Base-by-base conservation (phyloP, 1,139 yeast species). In the Sugiyamaella castrensis region DNA sequence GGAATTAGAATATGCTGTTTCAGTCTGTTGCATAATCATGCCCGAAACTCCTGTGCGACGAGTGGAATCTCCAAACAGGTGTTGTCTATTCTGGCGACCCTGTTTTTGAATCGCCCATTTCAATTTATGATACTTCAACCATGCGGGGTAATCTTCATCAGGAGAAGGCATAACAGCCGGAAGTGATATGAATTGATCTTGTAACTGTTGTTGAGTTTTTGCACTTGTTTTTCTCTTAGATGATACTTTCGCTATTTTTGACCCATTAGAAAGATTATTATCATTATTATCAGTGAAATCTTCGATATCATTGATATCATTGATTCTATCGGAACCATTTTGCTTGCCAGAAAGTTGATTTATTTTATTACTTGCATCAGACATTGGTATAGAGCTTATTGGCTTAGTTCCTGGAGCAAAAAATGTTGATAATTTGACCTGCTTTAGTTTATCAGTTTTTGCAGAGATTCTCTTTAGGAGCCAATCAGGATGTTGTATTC, bases 401-500 rank as follows among this genome's bases (percentile, higher is more conserved):
- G 24, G 24, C 10, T 40, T 54, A 16, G 13, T 29, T 5, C 41
- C 45, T 10, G 38, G 30, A 6, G 41, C 24, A 57, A 87, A 84
- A 62, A 88, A 89, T 1, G 71, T 68, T 1, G 76, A 68, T 40
- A 92, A 71, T 0, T 81, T 77, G 1, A 80, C 73, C 66, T 92
- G 98, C 62, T 87, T 87, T 59, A 79, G 75, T 48, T 79, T 79
- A 63, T 87, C 94, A 52, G 79, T 80, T 52, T 75, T 76, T 8
- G 68, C 68, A 3, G 76, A 73, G 49, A 92, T 80, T 54, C 77
- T 77, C 59, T 76, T 82, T 55, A 76, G 78, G 46, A 94, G 74
- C 99, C 99, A 94, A 33, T 86, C 95, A 0, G 99, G 99, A 62
- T 92, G 98, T 7, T 81, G 80, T 9, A 94, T 91, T 57, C 98